Percentiles rank a stretch among this genome's conserved stretches.
Conservation (phyloP, 768 basidiomycete species). For the Termitomyces sp. region DNA sequence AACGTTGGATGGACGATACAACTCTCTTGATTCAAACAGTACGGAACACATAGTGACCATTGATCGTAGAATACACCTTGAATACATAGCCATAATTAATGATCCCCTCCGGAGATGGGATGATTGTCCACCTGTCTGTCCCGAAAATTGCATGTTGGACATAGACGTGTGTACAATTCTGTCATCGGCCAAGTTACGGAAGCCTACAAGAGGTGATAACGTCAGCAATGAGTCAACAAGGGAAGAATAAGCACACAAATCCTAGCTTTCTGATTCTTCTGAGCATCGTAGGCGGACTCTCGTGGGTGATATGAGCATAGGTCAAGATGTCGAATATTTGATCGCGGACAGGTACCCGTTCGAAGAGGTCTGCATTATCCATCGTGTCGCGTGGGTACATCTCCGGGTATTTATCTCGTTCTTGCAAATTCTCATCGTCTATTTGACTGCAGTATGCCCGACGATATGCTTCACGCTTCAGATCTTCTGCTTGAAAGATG, state of each 20-base stretch:
- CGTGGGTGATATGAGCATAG: conserved; percentile 59
- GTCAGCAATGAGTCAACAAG: neutral
- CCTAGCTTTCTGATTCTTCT: conserved; percentile 50
- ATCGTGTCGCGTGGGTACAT: neutral
- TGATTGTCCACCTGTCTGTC: neutral
- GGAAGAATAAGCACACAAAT: conserved; percentile 39
- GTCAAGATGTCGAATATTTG: conserved; percentile 68
- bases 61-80: neutral
- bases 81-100: neutral
- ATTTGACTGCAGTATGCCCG: conserved; percentile 39
- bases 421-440: conserved; percentile 19
- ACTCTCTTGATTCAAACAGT: conserved; percentile 34
- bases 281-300: conserved; percentile 47
- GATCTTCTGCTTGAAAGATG: conserved; percentile 43
- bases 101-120: neutral
- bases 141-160: conserved; percentile 39
- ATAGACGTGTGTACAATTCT: conserved; percentile 58
- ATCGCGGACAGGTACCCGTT: conserved; percentile 57
- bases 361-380: conserved; percentile 36
- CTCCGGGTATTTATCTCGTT: neutral
- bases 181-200: conserved; percentile 71
- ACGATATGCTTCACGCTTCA: conserved; percentile 34
- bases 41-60: neutral
- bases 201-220: conserved; percentile 32
- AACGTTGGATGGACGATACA: conserved; percentile 40